Evolutionary conservation across 1,284 basidiomycete genomes (phyloP), one percentile per base, ranked within the genome.

Genomic region (Gymnopus androsaceus): DNA sequence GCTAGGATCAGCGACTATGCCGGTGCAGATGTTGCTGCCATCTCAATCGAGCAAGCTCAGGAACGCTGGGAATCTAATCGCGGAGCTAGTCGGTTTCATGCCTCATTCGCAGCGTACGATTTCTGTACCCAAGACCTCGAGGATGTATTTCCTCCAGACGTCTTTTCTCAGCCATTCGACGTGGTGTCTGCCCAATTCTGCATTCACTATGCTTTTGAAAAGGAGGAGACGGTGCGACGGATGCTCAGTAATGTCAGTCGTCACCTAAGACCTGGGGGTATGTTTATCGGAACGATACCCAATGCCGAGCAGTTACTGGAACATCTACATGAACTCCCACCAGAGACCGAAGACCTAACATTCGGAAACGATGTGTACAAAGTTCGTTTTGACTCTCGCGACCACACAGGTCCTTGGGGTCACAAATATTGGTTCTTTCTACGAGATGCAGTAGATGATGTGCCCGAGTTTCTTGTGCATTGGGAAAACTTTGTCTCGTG

Each of bases 171-270:
- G 30, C 86, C 84, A 11, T 98, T 98, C 68, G 95, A 98, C 69
- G 93, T 93, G 49, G 94, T 99, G 19, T 92, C 93, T 2, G 90
- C 98, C 89, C 97, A 99, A 69, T 99, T 99, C 72, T 99, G 96
- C 74, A 97, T 99, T 93, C 97, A 99, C 72, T 99, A 99, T 68
- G 97, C 96, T 7, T 99, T 98, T 71, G 95, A 98, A 69, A 89
- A 82, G 37, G 83, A 87, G 28, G 76, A 82, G 51, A 98, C 97
- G 70, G 93, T 88, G 25, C 81, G 93, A 33, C 87, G 84, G 67
- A 98, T 99, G 96, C 83, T 99, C 27, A 83, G 88, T 51, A 99
- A 99, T 68, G 95, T 96, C 23, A 84, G 87, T 51, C 73, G 82
- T 38, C 89, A 89, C 76, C 78, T 99, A 47, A 79, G 90, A 34